These are phyloP conservation scores for Nicotiana knightiana DNA, from an alignment of 257 asterid genomes.

Conservation along the genomic window DNA sequence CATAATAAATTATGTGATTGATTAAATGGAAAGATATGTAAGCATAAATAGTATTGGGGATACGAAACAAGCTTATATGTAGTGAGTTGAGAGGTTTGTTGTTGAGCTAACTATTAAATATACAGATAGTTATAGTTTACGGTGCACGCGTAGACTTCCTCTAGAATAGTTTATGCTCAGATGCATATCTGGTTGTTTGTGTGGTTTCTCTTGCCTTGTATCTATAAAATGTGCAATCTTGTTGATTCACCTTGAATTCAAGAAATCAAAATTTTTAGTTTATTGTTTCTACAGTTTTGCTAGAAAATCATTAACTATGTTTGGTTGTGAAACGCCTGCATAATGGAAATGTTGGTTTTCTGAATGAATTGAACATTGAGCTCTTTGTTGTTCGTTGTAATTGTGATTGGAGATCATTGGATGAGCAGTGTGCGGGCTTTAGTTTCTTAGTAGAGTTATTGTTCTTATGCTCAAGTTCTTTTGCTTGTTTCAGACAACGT, in stretches of 20 bases:
- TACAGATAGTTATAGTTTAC: background rate
- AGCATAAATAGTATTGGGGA: background rate
- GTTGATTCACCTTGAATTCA: background rate
- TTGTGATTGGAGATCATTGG: background rate
- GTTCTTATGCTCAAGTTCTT: background rate
- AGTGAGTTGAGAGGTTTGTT: background rate
- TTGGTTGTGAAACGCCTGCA: background rate
- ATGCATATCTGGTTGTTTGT: background rate
- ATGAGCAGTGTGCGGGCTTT: background rate
- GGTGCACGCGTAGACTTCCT: background rate
- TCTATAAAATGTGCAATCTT: too few relatives aligned
- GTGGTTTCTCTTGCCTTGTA: background rate
- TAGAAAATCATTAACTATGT: too few relatives aligned
- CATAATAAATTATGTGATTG: background rate
- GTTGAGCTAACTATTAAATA: background rate
- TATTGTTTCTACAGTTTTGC: background rate
- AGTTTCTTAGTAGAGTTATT: background rate
- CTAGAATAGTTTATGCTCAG: background rate
- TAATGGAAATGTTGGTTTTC: background rate
- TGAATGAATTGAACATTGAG: too few relatives aligned
- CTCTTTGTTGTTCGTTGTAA: background rate
- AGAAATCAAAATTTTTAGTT: background rate
- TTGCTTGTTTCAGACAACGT: constrained; percentile 43
- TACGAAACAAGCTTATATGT: background rate
- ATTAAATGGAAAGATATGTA: background rate